Conservation (phyloP, 164 flowering plant genomes). For the Sedum album region DNA sequence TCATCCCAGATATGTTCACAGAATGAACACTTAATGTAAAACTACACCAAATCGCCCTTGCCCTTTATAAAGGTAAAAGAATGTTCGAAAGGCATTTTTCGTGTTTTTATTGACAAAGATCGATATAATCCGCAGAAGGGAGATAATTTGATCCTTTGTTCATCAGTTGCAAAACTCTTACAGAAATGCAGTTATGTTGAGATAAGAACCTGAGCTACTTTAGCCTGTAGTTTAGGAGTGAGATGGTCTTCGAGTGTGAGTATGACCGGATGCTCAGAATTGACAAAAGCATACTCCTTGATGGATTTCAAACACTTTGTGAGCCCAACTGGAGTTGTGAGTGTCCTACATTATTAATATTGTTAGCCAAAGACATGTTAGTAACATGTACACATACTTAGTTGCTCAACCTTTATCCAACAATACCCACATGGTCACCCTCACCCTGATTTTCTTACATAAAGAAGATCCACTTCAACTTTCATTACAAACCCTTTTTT, state of each 20-base stretch:
- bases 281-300: constrained; percentile 49
- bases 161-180: too few relatives aligned
- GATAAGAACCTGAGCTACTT: constrained; percentile 54
- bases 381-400: not conserved
- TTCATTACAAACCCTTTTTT: not conserved
- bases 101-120: too few relatives aligned
- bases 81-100: too few relatives aligned
- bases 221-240: constrained; percentile 57
- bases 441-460: not conserved
- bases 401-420: not conserved
- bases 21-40: too few relatives aligned
- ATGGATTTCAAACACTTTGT: constrained; percentile 64
- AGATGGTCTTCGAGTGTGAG: constrained; percentile 74
- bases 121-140: too few relatives aligned
- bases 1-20: not conserved
- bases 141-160: too few relatives aligned
- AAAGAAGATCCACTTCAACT: not conserved
- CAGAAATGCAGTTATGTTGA: too few relatives aligned
- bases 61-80: too few relatives aligned
- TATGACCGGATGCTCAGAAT: constrained; percentile 53
- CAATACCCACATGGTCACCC: not conserved
- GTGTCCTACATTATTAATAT: constrained; percentile 31
- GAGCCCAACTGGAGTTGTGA: constrained; percentile 56
- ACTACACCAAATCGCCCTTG: too few relatives aligned
- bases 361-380: not conserved